Base-by-base conservation (phyloP, 169 alveolate species). In the Amoebophrya sp. region DNA sequence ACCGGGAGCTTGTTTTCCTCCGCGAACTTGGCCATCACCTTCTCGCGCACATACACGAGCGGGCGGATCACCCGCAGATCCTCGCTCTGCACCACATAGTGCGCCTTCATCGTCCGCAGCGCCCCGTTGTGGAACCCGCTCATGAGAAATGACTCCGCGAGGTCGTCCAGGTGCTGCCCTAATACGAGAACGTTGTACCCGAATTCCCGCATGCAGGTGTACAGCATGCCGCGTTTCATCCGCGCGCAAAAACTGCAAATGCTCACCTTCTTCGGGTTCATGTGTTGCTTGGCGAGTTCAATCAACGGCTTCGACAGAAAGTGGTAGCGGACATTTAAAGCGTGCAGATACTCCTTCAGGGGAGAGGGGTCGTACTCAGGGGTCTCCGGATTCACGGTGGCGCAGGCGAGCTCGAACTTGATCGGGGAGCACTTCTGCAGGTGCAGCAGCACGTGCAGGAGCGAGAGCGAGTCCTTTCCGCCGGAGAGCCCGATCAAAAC, bases 101-200 rank as follows among this genome's bases (percentile, higher is more conserved):
- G 94, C 0, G 98, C 92, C 92, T 90, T 41, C 40, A 41, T n/a
- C 45, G 98, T 97, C 91, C 98, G 94, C 31, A 97, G 93, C 58
- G 92, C 50, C 18, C 99, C 99, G 93, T 97, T 97, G 92, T 97
- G 95, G 92, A 97, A 95, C 50, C 96, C 93, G 88, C 96, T 93
- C 97, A 97, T 96, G 70, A 97, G 93, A 94, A 97, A 97, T 69
- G 97, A 94, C 92, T 97, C 99, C 67, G 98, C 97, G 34, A 97
- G 88, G 92, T 97, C 99, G 92, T 97, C 99, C 67, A 95, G 92
- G 92, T 97, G 99, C 94, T 97, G 98, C 26, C 99, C 99, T 89
- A 97, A 94, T 0, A 98, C 98, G 29, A 97, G 95, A 26, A 96
- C 98, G 91, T 95, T 96, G 91, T 96, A 97, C 41, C 97, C 97